These are phyloP conservation scores for Metroxylon sagu DNA, from an alignment of 176 grass and related monocot genomes.

Conservation along the genomic window DNA sequence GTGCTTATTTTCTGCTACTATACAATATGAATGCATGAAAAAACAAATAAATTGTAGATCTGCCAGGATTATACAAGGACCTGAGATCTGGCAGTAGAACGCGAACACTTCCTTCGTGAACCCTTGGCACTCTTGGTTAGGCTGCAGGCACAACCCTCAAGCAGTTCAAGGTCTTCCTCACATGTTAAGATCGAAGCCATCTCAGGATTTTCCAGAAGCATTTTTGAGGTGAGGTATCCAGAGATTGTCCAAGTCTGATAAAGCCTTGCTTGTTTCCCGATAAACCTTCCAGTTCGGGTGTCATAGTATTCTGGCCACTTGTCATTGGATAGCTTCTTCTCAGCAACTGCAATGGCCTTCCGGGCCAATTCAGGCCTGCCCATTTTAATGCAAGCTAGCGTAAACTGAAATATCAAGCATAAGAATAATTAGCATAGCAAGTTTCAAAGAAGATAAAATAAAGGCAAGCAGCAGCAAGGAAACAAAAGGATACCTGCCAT, in stretches of 20 bases:
- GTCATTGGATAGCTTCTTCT: slow-evolving; percentile 65
- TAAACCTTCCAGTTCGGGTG: background rate
- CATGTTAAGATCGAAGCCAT: slow-evolving; percentile 19
- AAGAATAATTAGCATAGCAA: background rate
- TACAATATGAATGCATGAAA: background rate
- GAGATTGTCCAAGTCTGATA: too few species aligned
- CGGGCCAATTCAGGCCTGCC: slow-evolving; percentile 74
- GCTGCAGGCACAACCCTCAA: too few species aligned
- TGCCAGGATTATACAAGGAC: too few species aligned
- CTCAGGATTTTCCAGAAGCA: too few species aligned
- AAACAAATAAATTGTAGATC: background rate
- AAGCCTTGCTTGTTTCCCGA: slow-evolving; percentile 11
- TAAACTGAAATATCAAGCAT: slow-evolving; percentile 50
- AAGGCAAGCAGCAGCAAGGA: background rate
- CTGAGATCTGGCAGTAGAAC: too few species aligned
- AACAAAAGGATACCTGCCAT: slow-evolving; percentile 60
- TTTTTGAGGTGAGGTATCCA: too few species aligned
- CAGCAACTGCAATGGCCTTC: slow-evolving; percentile 63
- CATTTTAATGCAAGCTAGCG: slow-evolving; percentile 94
- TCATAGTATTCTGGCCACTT: slow-evolving; percentile 59
- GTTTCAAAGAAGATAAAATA: too few species aligned
- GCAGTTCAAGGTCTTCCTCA: background rate
- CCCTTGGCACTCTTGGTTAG: too few species aligned
- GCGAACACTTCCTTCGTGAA: too few species aligned
- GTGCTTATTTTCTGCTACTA: background rate